phyloP scores from a whole-genome alignment of 306 rosid genomes.

The Glycine soja region DNA sequence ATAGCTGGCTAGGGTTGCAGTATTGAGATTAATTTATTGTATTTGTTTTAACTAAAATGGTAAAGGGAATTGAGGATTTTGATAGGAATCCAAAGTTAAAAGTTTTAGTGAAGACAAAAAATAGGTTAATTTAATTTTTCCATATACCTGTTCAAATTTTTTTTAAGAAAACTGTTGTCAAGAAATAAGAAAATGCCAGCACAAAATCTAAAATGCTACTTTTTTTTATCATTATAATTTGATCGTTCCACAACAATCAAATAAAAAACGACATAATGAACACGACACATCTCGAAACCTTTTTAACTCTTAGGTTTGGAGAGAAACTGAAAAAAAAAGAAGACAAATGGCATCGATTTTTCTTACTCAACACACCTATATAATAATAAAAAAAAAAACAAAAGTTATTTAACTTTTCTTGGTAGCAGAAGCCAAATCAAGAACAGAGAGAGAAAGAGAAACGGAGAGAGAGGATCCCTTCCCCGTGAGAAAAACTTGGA shows the following conservation, averaged over 20 bases:
- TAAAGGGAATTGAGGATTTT: neutral
- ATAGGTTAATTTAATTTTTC: neutral
- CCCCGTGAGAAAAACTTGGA: constrained; percentile 65
- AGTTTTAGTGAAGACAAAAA: neutral
- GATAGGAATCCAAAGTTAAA: constrained; percentile 30
- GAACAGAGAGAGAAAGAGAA: neutral
- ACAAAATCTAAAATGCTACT: constrained; percentile 4
- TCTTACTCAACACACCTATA: neutral
- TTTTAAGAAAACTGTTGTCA: neutral
- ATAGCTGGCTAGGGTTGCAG: too few relatives aligned
- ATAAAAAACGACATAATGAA: constrained; percentile 35
- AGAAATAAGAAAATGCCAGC: neutral
- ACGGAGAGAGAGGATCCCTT: constrained; percentile 38
- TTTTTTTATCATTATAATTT: constrained; percentile 14
- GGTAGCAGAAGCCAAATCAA: constrained; percentile 22
- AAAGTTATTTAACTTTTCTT: constrained; percentile 7
- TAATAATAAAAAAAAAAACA: neutral
- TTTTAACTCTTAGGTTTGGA: constrained; percentile 27
- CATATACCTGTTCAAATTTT: neutral
- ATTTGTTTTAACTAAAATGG: neutral
- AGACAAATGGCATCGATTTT: constrained; percentile 29
- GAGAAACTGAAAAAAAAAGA: constrained; percentile 27
- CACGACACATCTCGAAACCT: constrained; percentile 8
- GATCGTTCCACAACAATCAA: neutral
- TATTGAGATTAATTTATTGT: neutral